Evolutionary conservation across 1,284 basidiomycete genomes (phyloP).

Genomic region (Naganishia liquefaciens): DNA sequence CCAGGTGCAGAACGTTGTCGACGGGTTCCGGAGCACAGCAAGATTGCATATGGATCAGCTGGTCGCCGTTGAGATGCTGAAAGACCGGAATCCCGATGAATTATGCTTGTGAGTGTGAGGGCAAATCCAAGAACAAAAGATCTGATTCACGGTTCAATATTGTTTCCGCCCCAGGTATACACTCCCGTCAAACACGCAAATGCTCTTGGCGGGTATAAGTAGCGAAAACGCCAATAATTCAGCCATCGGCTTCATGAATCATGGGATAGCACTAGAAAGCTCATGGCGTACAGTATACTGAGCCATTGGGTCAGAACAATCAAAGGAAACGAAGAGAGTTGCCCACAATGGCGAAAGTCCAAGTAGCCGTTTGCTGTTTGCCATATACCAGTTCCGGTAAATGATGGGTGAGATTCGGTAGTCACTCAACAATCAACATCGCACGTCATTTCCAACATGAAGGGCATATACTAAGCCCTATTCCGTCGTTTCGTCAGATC

Average conservation of each 20-base stretch:
- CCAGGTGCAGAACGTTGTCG: neutral
- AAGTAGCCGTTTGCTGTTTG: too few species aligned
- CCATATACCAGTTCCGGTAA: too few species aligned
- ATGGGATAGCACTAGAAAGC: slow-evolving; percentile 1
- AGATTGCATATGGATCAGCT: neutral
- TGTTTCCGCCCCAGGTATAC: neutral
- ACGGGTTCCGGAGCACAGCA: neutral
- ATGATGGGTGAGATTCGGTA: too few species aligned
- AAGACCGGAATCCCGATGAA: neutral
- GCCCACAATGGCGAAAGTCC: too few species aligned
- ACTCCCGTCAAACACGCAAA: neutral
- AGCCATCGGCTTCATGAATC: neutral
- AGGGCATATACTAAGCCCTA: too few species aligned
- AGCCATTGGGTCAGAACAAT: too few species aligned
- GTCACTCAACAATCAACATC: too few species aligned
- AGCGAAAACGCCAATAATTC: neutral
- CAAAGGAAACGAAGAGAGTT: too few species aligned
- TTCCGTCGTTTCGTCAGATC: too few species aligned
- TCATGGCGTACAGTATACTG: too few species aligned
- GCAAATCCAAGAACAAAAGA: too few species aligned
- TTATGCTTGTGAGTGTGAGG: neutral
- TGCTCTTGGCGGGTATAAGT: neutral
- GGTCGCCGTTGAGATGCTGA: neutral
- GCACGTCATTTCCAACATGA: too few species aligned
- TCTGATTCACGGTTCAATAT: neutral